These are phyloP conservation scores for Eremothecium cymbalariae DNA, from an alignment of 1,139 yeast genomes.

Conservation along the genomic window DNA sequence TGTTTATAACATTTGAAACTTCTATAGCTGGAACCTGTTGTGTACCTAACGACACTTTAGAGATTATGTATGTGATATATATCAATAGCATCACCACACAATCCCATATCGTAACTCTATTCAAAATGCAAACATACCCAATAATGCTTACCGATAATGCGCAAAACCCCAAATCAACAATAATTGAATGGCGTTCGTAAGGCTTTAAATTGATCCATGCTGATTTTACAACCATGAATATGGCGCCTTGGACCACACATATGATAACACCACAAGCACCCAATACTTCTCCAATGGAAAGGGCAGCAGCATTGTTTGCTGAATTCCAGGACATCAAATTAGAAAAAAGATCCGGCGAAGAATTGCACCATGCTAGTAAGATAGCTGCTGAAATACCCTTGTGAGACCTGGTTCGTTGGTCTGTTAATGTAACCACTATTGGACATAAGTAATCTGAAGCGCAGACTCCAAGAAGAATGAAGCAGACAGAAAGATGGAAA, in stretches of 20 bases:
- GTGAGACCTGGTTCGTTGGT: constrained; percentile 13
- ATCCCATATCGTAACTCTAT: constrained; percentile 23
- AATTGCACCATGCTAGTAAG: constrained; percentile 85
- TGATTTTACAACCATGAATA: constrained; percentile 26
- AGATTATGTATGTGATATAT: constrained; percentile 20
- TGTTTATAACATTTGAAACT: not conserved
- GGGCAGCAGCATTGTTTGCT: constrained; percentile 55
- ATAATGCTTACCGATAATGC: constrained; percentile 21
- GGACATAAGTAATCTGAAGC: constrained; percentile 32
- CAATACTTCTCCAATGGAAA: constrained; percentile 77
- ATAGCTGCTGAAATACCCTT: constrained; percentile 27
- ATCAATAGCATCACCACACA: constrained; percentile 25
- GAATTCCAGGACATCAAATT: constrained; percentile 42
- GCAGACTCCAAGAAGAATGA: constrained; percentile 28
- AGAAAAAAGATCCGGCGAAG: constrained; percentile 83
- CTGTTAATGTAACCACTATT: constrained; percentile 27
- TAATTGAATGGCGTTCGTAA: constrained; percentile 18
- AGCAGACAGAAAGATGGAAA: constrained; percentile 21
- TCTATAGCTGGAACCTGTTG: constrained; percentile 1
- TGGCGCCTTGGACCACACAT: constrained; percentile 31
- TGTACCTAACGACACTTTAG: constrained; percentile 11
- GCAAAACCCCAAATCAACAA: constrained; percentile 25
- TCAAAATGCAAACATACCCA: constrained; percentile 21
- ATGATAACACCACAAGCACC: constrained; percentile 33
- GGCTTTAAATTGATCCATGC: constrained; percentile 16